Evolutionary conservation across 2,329 filamentous ascomycete species (phyloP), one percentile per base, ranked within the genome.

Genomic region (Xylariaceae sp.): DNA sequence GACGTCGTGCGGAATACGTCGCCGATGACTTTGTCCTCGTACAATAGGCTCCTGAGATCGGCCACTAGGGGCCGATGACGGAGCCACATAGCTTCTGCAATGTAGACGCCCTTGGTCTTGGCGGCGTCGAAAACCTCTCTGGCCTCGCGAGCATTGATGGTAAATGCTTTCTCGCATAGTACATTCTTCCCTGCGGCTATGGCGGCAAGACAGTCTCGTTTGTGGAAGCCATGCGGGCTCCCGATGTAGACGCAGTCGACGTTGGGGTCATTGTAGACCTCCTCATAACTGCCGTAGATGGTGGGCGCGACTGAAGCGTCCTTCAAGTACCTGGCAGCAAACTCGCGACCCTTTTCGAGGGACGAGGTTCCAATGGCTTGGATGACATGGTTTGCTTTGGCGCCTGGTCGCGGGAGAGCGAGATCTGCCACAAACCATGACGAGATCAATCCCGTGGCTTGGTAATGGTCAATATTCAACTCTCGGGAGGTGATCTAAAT

Each of bases 21-120:
- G 3, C 77, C 76, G 40, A 79, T 71, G 12, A 61, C 67, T 44
- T 73, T 73, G 4, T 79, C 73, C 18, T 73, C 65, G 46, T 78
- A 73, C 0, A 80, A 51, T 0, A 76, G 42, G 10, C 65, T 63
- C 44, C 70, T 69, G 0, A 79, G 54, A 5, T 68, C 65, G 37
- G 62, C 65, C 2, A 74, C 66, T 2, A 79, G 60, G 0, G 77
- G 75, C 18, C 70, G 75, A 65, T 75, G 75, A 10, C 77, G 73
- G 2, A 74, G 74, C 77, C 77, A 79, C 73, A 79, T 74, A 10
- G 76, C 77, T 60, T 80, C 77, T 67, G 76, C 75, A 20, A 80
- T 60, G 52, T 75, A 80, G 2, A 79, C 72, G 7, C 73, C 71
- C 54, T 74, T 74, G 23, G 60, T 54, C 53, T 70, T 66, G 0